Percentiles rank a stretch among this genome's conserved stretches.
Evolutionary conservation across 2,329 filamentous ascomycete genomes (phyloP).

Genomic region (Aspergillus sp.): DNA sequence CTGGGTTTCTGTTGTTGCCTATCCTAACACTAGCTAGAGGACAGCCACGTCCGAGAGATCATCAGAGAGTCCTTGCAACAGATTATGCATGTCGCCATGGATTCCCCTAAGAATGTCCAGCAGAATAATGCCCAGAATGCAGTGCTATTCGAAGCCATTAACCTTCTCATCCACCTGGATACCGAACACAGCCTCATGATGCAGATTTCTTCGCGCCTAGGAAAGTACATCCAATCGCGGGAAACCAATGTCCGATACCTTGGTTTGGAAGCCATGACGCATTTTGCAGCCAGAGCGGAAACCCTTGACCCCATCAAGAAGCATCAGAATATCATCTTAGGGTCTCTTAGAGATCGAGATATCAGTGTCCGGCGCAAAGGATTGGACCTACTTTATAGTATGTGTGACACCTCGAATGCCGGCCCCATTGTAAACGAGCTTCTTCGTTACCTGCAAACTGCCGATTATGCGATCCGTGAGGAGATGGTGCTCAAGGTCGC

Average conservation of each 20-base stretch:
- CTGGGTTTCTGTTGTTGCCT: neutral
- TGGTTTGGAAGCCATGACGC: conserved; percentile 95
- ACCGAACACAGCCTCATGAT: conserved; percentile 94
- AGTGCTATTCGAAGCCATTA: conserved; percentile 96
- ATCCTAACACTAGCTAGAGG: conserved; percentile 53
- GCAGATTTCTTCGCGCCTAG: conserved; percentile 84
- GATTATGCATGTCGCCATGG: conserved; percentile 85
- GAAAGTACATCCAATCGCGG: conserved; percentile 92
- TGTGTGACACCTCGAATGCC: conserved; percentile 96
- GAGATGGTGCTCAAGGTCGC: conserved; percentile 99
- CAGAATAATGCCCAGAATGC: conserved; percentile 99
- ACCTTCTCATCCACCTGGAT: conserved; percentile 94
- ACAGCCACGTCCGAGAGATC: conserved; percentile 84
- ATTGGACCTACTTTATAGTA: conserved; percentile 94
- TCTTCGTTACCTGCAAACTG: conserved; percentile 88
- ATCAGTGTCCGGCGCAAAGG: conserved; percentile 96
- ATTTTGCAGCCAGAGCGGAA: conserved; percentile 88
- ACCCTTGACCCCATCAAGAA: conserved; percentile 97
- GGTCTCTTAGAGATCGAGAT: conserved; percentile 88
- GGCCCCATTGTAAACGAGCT: conserved; percentile 90
- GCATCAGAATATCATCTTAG: conserved; percentile 92
- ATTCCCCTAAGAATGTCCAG: conserved; percentile 96
- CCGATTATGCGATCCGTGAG: conserved; percentile 95
- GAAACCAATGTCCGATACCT: conserved; percentile 98
- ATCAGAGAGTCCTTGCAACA: conserved; percentile 88